Base-by-base conservation (phyloP, 305 asterid genomes). In the Plantago coronopus region DNA sequence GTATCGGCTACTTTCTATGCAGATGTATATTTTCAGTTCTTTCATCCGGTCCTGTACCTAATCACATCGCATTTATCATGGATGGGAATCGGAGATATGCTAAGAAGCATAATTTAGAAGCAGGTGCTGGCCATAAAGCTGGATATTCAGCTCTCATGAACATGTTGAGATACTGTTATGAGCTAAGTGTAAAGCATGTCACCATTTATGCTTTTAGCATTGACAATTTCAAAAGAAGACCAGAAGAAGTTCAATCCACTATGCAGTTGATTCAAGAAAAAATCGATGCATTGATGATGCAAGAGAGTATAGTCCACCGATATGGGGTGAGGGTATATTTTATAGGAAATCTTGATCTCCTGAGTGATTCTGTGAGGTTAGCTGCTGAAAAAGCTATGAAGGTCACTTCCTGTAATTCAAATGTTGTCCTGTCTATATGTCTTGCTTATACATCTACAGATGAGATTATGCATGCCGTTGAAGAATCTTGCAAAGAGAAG, bases 211-310 rank as follows among this genome's bases (percentile, higher is more conserved):
- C 88, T 0, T 90, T 90, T 77, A 83, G 91, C 82, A 90, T 87
- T 22, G 96, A 90, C 64, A 87, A 87, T 64, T 90, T 83, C 83
- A 87, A 48, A 62, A 69, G 97, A 48, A 68, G 69, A 42, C 91
- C 94, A 0, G 77, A 80, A 0, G 94, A 90, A 65, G 86, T 90
- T 27, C 69, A 80, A 62, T 49, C 14, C 23, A 57, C 82, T 23
- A 90, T 90, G 96, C 89, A 85, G 48, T 63, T 90, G 65, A 87
- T 90, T 90, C 67, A 74, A 19, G 95, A 80, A 72, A 87, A 90
- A 70, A 82, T 82, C 8, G 89, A 90, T 48, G 96, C 88, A 0
- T 40, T 90, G 68, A 74, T 83, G 61, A 60, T 73, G 72, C 87
- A 83, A 69, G 82, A 78, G 63, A 85, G 78, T 17, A 67, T 83